Base-by-base conservation (phyloP, 1,284 basidiomycete species). In the Mycena sp. region DNA sequence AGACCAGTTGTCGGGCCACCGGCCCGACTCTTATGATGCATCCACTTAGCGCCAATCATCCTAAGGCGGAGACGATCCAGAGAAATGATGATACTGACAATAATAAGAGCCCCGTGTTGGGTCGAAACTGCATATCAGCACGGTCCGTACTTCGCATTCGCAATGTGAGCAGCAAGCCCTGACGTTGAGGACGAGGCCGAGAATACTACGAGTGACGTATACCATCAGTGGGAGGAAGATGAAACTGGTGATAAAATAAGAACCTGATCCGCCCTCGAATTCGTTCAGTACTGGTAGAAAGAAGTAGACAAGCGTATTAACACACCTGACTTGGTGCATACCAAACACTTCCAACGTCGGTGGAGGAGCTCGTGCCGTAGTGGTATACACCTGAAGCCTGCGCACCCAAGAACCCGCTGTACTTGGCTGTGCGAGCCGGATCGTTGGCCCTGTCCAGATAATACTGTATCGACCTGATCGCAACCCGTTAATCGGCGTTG, bases 101-200 rank as follows among this genome's bases (percentile, higher is more conserved):
- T n/a, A n/a, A n/a, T n/a, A n/a, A n/a, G n/a, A n/a, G n/a, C n/a
- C n/a, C n/a, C n/a, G n/a, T n/a, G n/a, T n/a, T n/a, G n/a, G n/a
- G n/a, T n/a, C n/a, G n/a, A n/a, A n/a, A n/a, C n/a, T n/a, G n/a
- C n/a, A n/a, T n/a, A n/a, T n/a, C n/a, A n/a, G 25, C 63, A 71
- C 19, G 71, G 65, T 4, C 72, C 72, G 38, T 73, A 73, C 63
- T 74, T 73, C 12, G 70, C 71, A 7, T 70, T 72, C 46, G 72
- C 67, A 37, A 77, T 44, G 37, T 68, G 63, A 10, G 73, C 77
- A 41, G 73, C 73, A 11, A 79, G 67, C 23, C 77, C 77, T 30
- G 73, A 73, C 3, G 73, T 66, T 10, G 76, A 74, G 2, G 74
- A 65, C 46, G 78, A 67, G 14, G 75, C 71, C n/a, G 71, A 66